These are phyloP conservation scores for Boletus edulis DNA, from an alignment of 768 basidiomycete species.

Conservation along the genomic window DNA sequence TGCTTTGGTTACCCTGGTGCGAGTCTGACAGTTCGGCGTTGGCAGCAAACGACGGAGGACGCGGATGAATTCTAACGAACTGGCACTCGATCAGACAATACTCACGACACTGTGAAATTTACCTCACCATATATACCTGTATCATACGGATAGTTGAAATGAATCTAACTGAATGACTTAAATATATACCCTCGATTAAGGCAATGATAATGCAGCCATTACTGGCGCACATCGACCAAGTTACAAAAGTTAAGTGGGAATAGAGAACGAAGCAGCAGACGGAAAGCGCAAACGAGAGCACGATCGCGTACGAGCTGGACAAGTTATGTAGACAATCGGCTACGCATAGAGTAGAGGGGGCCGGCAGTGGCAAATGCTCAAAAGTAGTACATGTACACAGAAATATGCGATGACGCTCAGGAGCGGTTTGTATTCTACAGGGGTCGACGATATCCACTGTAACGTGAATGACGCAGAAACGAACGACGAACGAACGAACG, in stretches of 20 bases:
- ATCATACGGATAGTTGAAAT: background rate
- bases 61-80: background rate
- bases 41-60: background rate
- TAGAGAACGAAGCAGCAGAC: conserved; percentile 6
- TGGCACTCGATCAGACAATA: too few species aligned
- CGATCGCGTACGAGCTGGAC: conserved; percentile 5
- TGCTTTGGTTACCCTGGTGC: too few species aligned
- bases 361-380: background rate
- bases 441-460: conserved; percentile 12
- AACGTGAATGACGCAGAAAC: background rate
- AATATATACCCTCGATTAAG: background rate
- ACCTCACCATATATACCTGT: background rate
- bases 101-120: too few species aligned
- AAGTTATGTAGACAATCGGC: conserved; percentile 11
- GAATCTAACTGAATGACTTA: background rate
- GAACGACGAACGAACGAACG: conserved; percentile 6
- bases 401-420: conserved; percentile 18
- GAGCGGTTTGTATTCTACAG: conserved; percentile 25
- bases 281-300: conserved; percentile 8
- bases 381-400: conserved; percentile 30
- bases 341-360: conserved; percentile 23
- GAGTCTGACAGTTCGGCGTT: background rate
- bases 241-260: background rate
- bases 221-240: background rate
- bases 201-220: background rate